phyloP scores from a whole-genome alignment of 1,284 basidiomycete genomes.

The Malassezia restricta region DNA sequence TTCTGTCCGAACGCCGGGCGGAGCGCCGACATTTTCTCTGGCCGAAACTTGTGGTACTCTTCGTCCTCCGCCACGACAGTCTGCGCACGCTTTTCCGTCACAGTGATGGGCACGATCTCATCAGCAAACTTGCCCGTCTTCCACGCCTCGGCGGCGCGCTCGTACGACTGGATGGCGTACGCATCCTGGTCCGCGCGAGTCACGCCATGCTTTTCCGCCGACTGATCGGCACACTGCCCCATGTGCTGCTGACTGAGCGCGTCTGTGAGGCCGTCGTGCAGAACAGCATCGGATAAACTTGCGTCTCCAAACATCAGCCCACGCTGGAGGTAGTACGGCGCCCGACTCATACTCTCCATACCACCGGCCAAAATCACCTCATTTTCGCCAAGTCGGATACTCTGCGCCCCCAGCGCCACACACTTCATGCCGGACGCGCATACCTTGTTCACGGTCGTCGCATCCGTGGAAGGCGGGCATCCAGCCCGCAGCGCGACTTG shows the following conservation, averaged over 20 bases:
- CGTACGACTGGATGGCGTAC: conserved; percentile 87
- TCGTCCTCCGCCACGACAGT: conserved; percentile 75
- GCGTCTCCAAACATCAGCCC: conserved; percentile 80
- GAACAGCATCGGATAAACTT: conserved; percentile 71
- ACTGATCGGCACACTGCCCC: conserved; percentile 47
- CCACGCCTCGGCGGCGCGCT: conserved; percentile 83
- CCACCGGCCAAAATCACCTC: conserved; percentile 48
- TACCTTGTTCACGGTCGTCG: conserved; percentile 84
- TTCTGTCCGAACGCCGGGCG: conserved; percentile 48
- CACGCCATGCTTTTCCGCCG: conserved; percentile 45
- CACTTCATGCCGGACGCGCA: conserved; percentile 50
- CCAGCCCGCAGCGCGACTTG: conserved; percentile 70
- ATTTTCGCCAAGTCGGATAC: conserved; percentile 48
- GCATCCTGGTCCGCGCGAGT: conserved; percentile 48
- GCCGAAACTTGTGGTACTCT: conserved; percentile 62
- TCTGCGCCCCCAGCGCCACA: conserved; percentile 48
- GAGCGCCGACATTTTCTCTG: conserved; percentile 47
- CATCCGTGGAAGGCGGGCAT: conserved; percentile 70
- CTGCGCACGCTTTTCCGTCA: conserved; percentile 72
- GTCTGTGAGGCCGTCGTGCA: conserved; percentile 67
- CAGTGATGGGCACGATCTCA: conserved; percentile 73
- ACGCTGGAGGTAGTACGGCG: conserved; percentile 67
- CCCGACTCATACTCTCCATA: conserved; percentile 50
- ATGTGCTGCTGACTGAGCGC: conserved; percentile 29
- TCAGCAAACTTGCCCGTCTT: conserved; percentile 66